Conservation (phyloP, 2,329 filamentous ascomycete genomes). For the Thelonectria discophora region DNA sequence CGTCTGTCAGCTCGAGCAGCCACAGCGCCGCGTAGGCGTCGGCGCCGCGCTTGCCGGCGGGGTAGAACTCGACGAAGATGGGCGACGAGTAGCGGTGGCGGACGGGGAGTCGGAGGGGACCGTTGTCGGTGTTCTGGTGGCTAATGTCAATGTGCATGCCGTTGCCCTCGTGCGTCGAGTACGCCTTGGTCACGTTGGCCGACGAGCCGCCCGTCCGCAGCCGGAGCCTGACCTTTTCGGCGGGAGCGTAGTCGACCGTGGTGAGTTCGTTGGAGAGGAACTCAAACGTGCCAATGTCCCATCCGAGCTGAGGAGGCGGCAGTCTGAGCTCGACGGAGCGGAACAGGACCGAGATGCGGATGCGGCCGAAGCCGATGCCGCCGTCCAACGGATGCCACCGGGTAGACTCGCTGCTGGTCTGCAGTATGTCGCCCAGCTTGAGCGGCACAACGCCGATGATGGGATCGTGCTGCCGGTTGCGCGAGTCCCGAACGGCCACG, state of each 20-base stretch:
- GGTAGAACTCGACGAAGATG: slow-evolving; percentile 86
- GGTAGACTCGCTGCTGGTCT: slow-evolving; percentile 85
- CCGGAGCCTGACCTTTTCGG: slow-evolving; percentile 77
- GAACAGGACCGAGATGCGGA: slow-evolving; percentile 90
- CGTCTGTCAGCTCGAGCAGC: slow-evolving; percentile 86
- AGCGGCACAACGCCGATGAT: slow-evolving; percentile 92
- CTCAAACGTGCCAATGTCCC: slow-evolving; percentile 95
- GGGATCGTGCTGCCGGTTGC: slow-evolving; percentile 92
- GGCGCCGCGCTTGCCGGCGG: slow-evolving; percentile 71
- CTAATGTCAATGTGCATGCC: slow-evolving; percentile 59
- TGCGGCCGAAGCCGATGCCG: slow-evolving; percentile 88
- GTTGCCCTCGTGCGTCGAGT: slow-evolving; percentile 70
- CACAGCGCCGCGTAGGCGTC: slow-evolving; percentile 84
- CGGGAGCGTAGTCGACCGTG: slow-evolving; percentile 68
- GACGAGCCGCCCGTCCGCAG: slow-evolving; percentile 86
- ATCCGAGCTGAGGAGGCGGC: slow-evolving; percentile 86
- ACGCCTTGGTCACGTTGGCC: slow-evolving; percentile 70
- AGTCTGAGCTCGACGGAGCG: slow-evolving; percentile 86
- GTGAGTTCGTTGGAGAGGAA: slow-evolving; percentile 78
- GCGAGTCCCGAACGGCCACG: slow-evolving; percentile 85
- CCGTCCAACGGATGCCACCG: slow-evolving; percentile 97
- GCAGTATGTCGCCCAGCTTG: slow-evolving; percentile 86
- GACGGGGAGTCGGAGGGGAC: slow-evolving; percentile 79
- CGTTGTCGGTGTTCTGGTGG: slow-evolving; percentile 48
- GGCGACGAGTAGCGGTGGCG: slow-evolving; percentile 91